phyloP scores from a whole-genome alignment of 1,284 basidiomycete genomes.

The Singerocomus rubriflavus region DNA sequence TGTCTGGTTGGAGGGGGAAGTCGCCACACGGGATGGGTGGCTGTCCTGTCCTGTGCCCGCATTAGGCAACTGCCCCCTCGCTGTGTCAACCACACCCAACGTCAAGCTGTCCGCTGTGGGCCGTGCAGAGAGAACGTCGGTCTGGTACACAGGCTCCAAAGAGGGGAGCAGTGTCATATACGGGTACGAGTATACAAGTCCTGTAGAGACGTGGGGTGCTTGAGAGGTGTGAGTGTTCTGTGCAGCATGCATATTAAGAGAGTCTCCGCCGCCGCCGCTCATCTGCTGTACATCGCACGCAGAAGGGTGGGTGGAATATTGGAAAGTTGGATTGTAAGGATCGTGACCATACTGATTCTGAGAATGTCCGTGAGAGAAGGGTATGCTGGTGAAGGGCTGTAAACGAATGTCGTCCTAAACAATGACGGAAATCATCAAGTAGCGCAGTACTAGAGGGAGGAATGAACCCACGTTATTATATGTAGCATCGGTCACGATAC shows the following conservation, averaged over 20 bases:
- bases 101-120: not conserved
- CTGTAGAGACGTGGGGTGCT: not conserved
- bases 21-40: constrained; percentile 21
- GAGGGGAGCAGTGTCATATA: constrained; percentile 2
- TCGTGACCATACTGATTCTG: not conserved
- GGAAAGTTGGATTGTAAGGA: not conserved
- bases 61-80: not conserved
- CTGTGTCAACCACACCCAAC: constrained; percentile 5
- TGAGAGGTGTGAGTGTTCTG: constrained; percentile 1
- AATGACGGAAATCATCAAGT: not conserved
- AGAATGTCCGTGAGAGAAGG: not conserved
- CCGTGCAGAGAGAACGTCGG: not conserved
- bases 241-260: not conserved
- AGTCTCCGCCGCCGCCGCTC: not conserved
- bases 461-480: constrained; percentile 7
- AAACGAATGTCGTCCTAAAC: constrained; percentile 8
- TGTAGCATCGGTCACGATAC: constrained; percentile 6
- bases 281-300: not conserved
- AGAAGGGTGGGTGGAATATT: not conserved
- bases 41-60: constrained; percentile 10
- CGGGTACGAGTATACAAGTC: not conserved
- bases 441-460: not conserved
- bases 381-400: not conserved
- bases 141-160: not conserved
- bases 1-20: constrained; percentile 4